Base-by-base conservation (phyloP, 2,329 filamentous ascomycete species). In the Fusarium domesticum region DNA sequence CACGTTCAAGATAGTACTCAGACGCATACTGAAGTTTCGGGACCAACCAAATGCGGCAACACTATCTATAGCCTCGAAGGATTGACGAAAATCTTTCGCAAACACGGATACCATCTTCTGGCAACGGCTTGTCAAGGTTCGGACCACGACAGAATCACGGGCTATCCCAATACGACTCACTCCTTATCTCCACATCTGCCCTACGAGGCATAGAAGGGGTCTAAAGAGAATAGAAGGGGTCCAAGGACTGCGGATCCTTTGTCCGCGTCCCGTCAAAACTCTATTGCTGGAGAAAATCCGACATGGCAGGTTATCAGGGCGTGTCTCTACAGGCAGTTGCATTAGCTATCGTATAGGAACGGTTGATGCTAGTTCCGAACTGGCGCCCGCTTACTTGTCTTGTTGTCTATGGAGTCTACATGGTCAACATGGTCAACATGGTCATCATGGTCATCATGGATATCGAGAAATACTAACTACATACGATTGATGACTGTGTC, bases 191-290 rank as follows among this genome's bases (percentile, higher is more conserved):
- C 37, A 28, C 11, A 30, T 33, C 11, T 33, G 8, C 30, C 15
- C 12, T 33, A 28, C 15, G 18, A 49, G 47, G 18, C 35, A 32
- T 7, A 41, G 18, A 28, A 16, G 11, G 23, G 10, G 16, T 43
- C 20, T 6, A 33, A 32, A 14, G 18, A 39, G 43, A 37, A 36
- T 43, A 28, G n/a, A 25, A 15, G 12, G 20, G 12, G 15, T 43
- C 19, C 7, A 31, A 35, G 8, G 6, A 28, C 20, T n/a, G 18
- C 46, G 43, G 39, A 35, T 46, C 43, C 30, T 42, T 43, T 20
- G 12, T 19, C 36, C 43, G 39, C 14, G 16, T 46, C 33, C 43
- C 47, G 39, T 39, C 32, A n/a, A n/a, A 40, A 37, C 33, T 38
- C 16, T 12, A 46, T 18, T 23, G 5, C 18, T 39, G 3, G 19